Evolutionary conservation across 768 basidiomycete species (phyloP), one percentile per base, ranked within the genome.

Genomic region (Boletus rex-veris): DNA sequence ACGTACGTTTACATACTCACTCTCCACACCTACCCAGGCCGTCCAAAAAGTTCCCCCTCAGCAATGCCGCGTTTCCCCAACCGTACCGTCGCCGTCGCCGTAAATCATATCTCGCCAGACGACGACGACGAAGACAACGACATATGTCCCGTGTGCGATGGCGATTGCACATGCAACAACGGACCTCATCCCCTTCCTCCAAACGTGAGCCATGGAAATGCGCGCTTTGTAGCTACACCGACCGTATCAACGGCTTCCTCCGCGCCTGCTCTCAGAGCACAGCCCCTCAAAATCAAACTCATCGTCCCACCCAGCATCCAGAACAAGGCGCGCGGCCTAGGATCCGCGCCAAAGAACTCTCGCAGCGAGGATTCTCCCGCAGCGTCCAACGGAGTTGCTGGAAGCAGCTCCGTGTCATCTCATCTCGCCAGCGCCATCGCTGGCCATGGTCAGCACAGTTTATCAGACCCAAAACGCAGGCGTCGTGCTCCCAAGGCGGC

Each of bases 71-170:
- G 77, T 82, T 73, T 83, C 82, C 78, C 81, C 77, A 73, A 81
- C 76, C 75, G 82, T 84, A 85, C 83, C 77, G 74, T 79, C 75
- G 80, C 70, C 76, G 74, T 66, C 72, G 67, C 63, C 69, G 71
- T 64, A 72, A 74, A 64, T 62, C 63, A 38, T 60, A 57, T 62
- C 60, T 60, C 65, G 48, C 64, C 48, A 55, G 76, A 79, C 72
- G 82, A 84, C 72, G 82, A 84, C 75, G 85, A 88, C 72, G 90
- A 91, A 67, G 87, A 89, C 78, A 81, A 82, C 81, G 86, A 90
- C 69, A 90, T 92, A 52, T 92, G 90, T 71, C 90, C 89, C 8
- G 88, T 92, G 59, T 92, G 90, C 88, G 90, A 92, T 77, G 85
- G 87, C 66, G 85, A 89, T 66, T 92, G 90, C 77, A 91, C 87